Conservation (phyloP, 2,329 filamentous ascomycete species). For the Aspergillus vadensis region DNA sequence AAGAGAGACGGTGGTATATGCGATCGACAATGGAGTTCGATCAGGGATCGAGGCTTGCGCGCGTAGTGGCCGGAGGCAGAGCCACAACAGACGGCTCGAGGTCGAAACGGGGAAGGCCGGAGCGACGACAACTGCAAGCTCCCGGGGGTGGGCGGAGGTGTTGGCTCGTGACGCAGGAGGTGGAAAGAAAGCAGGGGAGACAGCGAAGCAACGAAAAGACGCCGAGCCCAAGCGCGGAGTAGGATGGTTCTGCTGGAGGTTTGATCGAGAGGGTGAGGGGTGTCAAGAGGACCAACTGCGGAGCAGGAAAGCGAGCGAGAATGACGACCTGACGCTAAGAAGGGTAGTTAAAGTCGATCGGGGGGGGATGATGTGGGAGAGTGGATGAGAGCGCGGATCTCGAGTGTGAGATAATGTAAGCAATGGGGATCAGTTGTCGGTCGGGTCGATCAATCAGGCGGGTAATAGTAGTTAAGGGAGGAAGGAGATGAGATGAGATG, state of each 20-base stretch:
- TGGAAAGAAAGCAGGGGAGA: constrained; percentile 18
- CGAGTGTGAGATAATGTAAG: constrained; percentile 29
- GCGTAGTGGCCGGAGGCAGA: constrained; percentile 15
- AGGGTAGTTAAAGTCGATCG: constrained; percentile 28
- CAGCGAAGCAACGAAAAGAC: constrained; percentile 8
- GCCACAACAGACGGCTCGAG: constrained; percentile 17
- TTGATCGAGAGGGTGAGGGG: constrained; percentile 24
- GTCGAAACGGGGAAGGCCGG: constrained; percentile 21
- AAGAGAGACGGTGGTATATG: constrained; percentile 16
- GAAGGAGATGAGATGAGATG: not conserved
- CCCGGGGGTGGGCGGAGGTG: constrained; percentile 19
- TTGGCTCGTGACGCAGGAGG: constrained; percentile 24
- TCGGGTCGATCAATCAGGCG: constrained; percentile 7
- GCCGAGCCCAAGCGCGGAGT: constrained; percentile 13
- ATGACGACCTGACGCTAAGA: constrained; percentile 29
- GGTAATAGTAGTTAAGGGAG: not conserved
- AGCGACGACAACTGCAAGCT: constrained; percentile 26
- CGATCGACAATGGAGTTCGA: constrained; percentile 18
- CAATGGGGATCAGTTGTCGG: constrained; percentile 14
- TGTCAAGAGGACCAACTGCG: constrained; percentile 26
- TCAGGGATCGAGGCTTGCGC: constrained; percentile 23
- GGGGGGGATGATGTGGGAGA: constrained; percentile 26
- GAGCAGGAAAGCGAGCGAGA: constrained; percentile 28
- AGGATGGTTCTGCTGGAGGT: constrained; percentile 10
- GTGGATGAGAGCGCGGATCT: constrained; percentile 27